Evolutionary conservation across 306 rosid species (phyloP).

Genomic region (Fragaria vesca): DNA sequence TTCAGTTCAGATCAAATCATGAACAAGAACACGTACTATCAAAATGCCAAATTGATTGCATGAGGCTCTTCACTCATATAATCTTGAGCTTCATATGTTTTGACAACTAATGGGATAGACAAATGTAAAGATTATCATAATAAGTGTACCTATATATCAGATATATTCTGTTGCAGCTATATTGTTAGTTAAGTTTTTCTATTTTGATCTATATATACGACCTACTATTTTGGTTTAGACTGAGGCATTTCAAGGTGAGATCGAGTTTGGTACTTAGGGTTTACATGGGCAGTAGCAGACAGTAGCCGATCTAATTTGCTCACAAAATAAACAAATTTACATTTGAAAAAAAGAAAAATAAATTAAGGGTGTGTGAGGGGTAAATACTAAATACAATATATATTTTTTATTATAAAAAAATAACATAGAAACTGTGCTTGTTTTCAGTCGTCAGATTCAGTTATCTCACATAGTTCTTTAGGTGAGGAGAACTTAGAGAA

Average conservation of each 20-base stretch:
- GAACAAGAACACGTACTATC: neutral
- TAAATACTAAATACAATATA: no score
- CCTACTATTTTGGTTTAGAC: neutral
- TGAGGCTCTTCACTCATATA: neutral
- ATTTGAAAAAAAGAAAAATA: no score
- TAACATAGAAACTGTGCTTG: no score
- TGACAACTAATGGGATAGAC: neutral
- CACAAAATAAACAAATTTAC: no score
- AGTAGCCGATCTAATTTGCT: no score
- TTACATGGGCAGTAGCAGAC: neutral
- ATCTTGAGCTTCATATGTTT: neutral
- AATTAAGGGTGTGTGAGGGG: no score
- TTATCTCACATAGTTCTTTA: no score
- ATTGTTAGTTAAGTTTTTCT: neutral
- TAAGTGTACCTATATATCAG: neutral
- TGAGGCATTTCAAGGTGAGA: neutral
- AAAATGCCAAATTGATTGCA: neutral
- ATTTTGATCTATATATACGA: neutral
- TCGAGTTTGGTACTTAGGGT: neutral
- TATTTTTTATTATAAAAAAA: no score
- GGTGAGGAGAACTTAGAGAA: neutral
- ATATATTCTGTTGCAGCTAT: no score
- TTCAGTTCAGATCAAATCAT: slow-evolving; percentile 3
- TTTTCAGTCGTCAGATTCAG: no score
- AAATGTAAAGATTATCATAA: neutral